Evolutionary conservation across 192 early-diverging fungal genomes (phyloP).

Genomic region (Entomortierella chlamydospora): DNA sequence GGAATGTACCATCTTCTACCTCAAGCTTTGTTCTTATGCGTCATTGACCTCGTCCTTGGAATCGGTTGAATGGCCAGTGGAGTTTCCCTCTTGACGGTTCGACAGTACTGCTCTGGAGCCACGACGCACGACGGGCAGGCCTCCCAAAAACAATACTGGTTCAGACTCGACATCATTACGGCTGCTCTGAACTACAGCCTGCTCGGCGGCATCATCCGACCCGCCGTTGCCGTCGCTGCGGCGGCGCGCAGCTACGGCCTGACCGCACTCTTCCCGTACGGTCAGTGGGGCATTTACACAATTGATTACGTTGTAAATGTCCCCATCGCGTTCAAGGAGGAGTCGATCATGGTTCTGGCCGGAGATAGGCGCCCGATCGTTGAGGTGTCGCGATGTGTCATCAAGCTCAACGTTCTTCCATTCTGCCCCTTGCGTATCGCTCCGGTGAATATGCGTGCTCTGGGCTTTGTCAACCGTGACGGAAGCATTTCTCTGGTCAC

Average conservation of each 20-base stretch:
- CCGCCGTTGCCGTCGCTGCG: conserved; percentile 11
- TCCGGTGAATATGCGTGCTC: background rate
- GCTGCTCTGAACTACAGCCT: conserved; percentile 55
- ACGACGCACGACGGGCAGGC: conserved; percentile 63
- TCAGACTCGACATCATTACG: conserved; percentile 51
- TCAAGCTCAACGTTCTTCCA: conserved; percentile 2
- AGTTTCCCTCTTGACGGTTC: conserved; percentile 31
- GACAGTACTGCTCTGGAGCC: conserved; percentile 13
- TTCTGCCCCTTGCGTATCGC: background rate
- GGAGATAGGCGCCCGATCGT: background rate
- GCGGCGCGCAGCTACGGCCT: conserved; percentile 19
- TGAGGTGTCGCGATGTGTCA: background rate
- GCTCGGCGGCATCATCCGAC: conserved; percentile 22
- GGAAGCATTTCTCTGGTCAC: background rate
- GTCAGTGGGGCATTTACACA: background rate
- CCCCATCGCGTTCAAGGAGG: background rate
- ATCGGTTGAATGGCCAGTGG: background rate
- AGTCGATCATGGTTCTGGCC: conserved; percentile 17
- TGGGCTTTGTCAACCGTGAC: background rate
- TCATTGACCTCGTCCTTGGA: conserved; percentile 9
- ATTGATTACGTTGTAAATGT: conserved; percentile 1
- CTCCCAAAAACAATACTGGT: conserved; percentile 48
- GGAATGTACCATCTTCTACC: background rate
- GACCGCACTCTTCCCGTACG: conserved; percentile 7
- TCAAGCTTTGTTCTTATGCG: conserved; percentile 5